Evolutionary conservation across 2,329 filamentous ascomycete species (phyloP).

Genomic region (Aureobasidium sp.): DNA sequence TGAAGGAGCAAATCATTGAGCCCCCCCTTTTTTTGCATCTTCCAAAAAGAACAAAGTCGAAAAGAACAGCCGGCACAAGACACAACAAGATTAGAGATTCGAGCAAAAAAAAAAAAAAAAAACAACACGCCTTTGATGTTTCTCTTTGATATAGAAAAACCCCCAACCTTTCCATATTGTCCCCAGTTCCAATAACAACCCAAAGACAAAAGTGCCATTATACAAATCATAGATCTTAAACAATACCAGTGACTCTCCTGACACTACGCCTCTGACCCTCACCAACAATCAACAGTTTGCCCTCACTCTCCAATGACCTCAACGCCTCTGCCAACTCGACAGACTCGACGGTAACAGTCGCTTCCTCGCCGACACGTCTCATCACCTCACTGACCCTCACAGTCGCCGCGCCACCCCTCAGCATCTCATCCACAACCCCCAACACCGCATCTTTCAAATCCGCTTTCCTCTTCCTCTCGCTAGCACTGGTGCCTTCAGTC

Average conservation of each 20-base stretch:
- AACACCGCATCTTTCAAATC: constrained; percentile 79
- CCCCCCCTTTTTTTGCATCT: too few species aligned
- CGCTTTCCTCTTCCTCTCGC: constrained; percentile 73
- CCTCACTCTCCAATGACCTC: constrained; percentile 75
- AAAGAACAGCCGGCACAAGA: not conserved
- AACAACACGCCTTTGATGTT: constrained; percentile 2
- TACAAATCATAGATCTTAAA: constrained; percentile 18
- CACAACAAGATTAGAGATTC: not conserved
- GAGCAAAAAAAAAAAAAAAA: not conserved
- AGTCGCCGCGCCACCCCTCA: constrained; percentile 52
- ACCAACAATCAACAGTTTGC: constrained; percentile 68
- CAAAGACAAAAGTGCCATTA: not conserved
- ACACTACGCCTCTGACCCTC: constrained; percentile 80
- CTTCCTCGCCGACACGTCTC: constrained; percentile 63
- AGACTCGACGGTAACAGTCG: constrained; percentile 62
- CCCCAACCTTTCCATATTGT: too few species aligned
- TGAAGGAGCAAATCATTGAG: too few species aligned
- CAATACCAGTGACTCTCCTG: constrained; percentile 60
- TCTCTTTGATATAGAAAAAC: not conserved
- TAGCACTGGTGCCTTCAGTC: constrained; percentile 85
- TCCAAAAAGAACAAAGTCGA: not conserved
- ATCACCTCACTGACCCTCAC: constrained; percentile 75
- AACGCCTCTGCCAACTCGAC: constrained; percentile 79
- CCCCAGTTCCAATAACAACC: not conserved
- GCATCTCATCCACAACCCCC: constrained; percentile 71